Base-by-base conservation (phyloP, 257 asterid species). In the Fraxinus cuspidata region DNA sequence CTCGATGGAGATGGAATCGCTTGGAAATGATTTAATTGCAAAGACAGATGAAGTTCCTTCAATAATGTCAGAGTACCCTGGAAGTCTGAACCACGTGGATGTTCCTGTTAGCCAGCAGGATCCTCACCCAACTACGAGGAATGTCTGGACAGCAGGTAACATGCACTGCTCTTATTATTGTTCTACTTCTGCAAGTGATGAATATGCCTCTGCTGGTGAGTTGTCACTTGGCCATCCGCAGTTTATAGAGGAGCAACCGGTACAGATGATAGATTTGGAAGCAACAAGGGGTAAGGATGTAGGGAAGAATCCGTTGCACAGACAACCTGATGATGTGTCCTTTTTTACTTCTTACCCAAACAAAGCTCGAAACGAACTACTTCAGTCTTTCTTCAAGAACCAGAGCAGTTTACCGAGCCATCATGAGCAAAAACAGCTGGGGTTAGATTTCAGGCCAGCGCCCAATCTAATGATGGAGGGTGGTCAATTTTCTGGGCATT, bases 101-200 rank as follows among this genome's bases (percentile, higher is more conserved):
- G 66, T 85, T 72, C 84, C 91, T 53, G 86, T 79, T 60, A 72
- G 68, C 81, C 89, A 84, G 78, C 85, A 81, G 81, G 82, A 32
- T 68, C 78, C 83, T 37, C 80, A 81, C 35, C 77, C 83, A 76
- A 81, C 95, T 74, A 84, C 84, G 49, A 77, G 88, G 81, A 85
- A 82, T 32, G 86, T 83, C 63, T 94, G 97, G 98, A 84, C 96
- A 34, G 89, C 83, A 32, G 88, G 86, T 77, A 84, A 85, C 82
- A 83, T 85, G 81, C 90, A 88, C 79, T 85, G 87, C 31, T 84
- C 92, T 47, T 85, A 85, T 77, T 90, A 79, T 70, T 85, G 86
- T 74, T 71, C 97, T 74, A 81, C 85, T 69, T 75, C 88, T 31
- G 44, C 84, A 73, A 84, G 83, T 74, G 80, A 82, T 85, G 92